Evolutionary conservation across 768 basidiomycete genomes (phyloP).

Genomic region (Pulveroboletus sp.): DNA sequence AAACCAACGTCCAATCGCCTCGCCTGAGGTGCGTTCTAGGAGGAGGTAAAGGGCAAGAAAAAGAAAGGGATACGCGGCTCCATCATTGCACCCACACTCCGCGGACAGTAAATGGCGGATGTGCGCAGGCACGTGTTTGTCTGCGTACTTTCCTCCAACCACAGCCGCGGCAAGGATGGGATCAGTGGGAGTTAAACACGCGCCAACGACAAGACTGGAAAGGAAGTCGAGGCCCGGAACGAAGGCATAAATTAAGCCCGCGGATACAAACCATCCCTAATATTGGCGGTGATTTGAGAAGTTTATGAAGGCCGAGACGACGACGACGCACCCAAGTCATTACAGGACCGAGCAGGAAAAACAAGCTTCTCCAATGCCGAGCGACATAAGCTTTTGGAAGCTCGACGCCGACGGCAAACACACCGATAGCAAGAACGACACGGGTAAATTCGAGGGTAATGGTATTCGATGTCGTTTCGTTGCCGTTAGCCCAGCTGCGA

Average conservation of each 20-base stretch:
- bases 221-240: conserved; percentile 89
- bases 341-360: conserved; percentile 76
- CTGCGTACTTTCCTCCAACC: conserved; percentile 93
- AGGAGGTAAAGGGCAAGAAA: conserved; percentile 86
- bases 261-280: conserved; percentile 93
- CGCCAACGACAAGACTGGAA: conserved; percentile 83
- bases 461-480: conserved; percentile 50
- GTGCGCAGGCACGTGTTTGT: conserved; percentile 92
- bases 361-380: conserved; percentile 87
- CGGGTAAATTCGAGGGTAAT: conserved; percentile 89
- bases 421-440: conserved; percentile 91
- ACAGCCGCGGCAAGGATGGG: conserved; percentile 43
- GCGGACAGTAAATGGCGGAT: conserved; percentile 59
- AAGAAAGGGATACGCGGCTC: conserved; percentile 93
- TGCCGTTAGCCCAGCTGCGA: conserved; percentile 58
- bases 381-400: conserved; percentile 93
- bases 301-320: neutral
- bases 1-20: conserved; percentile 85
- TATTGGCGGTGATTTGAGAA: conserved; percentile 1
- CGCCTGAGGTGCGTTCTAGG: conserved; percentile 54
- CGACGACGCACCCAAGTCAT: conserved; percentile 71
- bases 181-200: conserved; percentile 87
- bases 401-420: conserved; percentile 98
- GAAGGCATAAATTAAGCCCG: conserved; percentile 84
- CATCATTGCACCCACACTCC: conserved; percentile 94